Evolutionary conservation across 805 yeast genomes (phyloP), one percentile per base, ranked within the genome.

Genomic region (Zygosaccharomyces pseudorouxii): DNA sequence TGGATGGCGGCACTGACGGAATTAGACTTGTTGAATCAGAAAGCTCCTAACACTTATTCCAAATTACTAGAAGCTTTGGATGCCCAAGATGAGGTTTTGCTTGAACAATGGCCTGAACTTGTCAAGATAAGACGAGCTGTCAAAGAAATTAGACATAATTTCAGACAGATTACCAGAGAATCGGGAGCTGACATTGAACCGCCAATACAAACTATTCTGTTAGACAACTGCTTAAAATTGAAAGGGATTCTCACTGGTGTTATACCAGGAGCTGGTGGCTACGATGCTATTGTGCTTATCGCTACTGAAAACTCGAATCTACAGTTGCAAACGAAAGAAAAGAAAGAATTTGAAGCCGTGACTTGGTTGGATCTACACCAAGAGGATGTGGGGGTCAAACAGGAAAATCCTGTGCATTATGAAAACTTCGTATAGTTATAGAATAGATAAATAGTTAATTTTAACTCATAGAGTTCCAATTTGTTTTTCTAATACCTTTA

Each of bases 261-360:
- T 29, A 96, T 93, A 3, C 99, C 99, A 0, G 99, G 99, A 2
- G 99, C 99, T 0, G 99, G 99, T 23, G 99, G 99, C 0, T 86
- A 82, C 62, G 99, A 93, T 71, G 99, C 99, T 0, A 79, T 93
- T 16, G 79, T 95, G 48, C 59, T 92, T 23, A 66, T 93, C 23
- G 83, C 84, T 2, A 73, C 77, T 1, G 79, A 76, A 23, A 59
- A 66, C 1, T 64, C 77, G 2, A 51, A 56, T 9, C 71, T 80
- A 39, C 46, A 52, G 27, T 31, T 47, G 22, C 58, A 49, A 28
- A 67, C 74, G 0, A 43, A 47, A 9, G 48, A 48, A 0, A 67
- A 69, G 23, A 48, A 52, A 0, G 55, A 58, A 4, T 78, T 81
- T 49, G 47, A 59, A 4, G 65, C 68, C 14, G 89, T 86, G 0